Base-by-base conservation (phyloP, 805 yeast species). In the Ogataea paraovalis region DNA sequence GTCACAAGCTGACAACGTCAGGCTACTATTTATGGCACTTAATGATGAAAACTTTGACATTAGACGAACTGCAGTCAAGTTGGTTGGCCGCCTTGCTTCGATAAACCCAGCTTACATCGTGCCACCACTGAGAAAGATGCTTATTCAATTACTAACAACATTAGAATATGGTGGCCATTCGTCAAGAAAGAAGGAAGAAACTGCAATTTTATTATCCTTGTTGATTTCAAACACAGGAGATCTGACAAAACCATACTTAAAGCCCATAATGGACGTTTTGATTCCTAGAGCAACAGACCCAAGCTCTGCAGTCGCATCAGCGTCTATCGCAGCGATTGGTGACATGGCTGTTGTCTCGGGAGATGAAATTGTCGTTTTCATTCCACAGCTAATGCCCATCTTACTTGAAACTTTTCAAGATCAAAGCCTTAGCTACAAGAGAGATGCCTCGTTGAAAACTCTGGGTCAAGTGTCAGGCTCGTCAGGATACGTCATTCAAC, bases 21-120 rank as follows among this genome's bases (percentile, higher is more conserved):
- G 88, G 46, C 67, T 91, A 13, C 71, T 94, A 20, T 88, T 92
- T 58, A 87, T 91, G 72, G 92, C 97, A 0, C 70, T 92, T 47
- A 87, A 94, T 61, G 99, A 94, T 67, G 98, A 92, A 65, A 79
- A 78, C 2, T 94, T 94, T 61, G 82, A 80, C 10, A 85, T 94
- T 10, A 78, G 96, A 46, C 82, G 86, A 57, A 85, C 81, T 14
- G 85, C 96, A 0, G 79, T 92, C 30, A 75, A 75, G 43, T 76
- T 91, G 10, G 79, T 94, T 49, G 98, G 99, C 2, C 75, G 97
- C 47, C 68, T 94, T 16, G 85, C 96, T 0, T 68, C 80, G 2
- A 84, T 89, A 37, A 94, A 94, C 58, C 98, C 99, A 0, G 97
- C 99, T 0, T 92, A 89, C 65, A 87, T 94, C 52, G 90, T 92